Evolutionary conservation across 2,329 filamentous ascomycete genomes (phyloP).

Genomic region (Beauveria bassiana): DNA sequence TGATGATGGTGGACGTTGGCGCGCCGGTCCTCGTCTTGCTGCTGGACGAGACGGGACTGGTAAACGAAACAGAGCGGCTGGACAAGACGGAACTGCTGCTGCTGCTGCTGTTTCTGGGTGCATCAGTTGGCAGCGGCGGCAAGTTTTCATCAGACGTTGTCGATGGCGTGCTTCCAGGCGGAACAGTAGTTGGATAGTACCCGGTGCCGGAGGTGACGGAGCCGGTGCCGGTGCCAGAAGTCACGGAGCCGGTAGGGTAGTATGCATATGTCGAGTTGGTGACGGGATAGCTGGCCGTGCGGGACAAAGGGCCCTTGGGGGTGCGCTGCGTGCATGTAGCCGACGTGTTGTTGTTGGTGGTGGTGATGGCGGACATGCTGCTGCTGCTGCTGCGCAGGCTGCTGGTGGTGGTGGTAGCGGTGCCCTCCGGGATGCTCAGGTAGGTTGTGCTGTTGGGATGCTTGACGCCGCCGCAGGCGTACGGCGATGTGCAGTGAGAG

Average conservation of each 20-base stretch:
- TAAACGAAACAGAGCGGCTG: too few relatives aligned
- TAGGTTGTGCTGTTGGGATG: not conserved
- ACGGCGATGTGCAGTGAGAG: conserved; percentile 8
- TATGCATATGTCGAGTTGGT: not conserved
- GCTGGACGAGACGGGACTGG: not conserved
- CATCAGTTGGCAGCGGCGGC: too few relatives aligned
- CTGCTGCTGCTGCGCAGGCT: not conserved
- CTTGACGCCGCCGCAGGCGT: conserved; percentile 11
- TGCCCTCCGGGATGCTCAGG: not conserved
- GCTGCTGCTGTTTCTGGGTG: not conserved
- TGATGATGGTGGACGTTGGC: not conserved
- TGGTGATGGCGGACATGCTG: not conserved
- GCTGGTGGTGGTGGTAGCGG: not conserved
- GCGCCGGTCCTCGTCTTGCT: not conserved
- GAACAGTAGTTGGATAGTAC: too few relatives aligned
- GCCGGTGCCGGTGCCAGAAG: not conserved
- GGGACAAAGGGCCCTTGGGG: not conserved
- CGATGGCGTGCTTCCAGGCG: too few relatives aligned
- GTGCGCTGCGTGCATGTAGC: not conserved
- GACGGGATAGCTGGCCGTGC: not conserved
- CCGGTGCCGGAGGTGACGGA: not conserved
- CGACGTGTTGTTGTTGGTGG: not conserved
- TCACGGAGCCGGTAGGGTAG: not conserved
- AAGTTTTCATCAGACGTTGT: too few relatives aligned
- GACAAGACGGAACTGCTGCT: not conserved